Percentiles rank a stretch among this genome's conserved stretches.
Evolutionary conservation across 148 eudicot genomes (phyloP).

Genomic region (Pharnaceum exiguum): DNA sequence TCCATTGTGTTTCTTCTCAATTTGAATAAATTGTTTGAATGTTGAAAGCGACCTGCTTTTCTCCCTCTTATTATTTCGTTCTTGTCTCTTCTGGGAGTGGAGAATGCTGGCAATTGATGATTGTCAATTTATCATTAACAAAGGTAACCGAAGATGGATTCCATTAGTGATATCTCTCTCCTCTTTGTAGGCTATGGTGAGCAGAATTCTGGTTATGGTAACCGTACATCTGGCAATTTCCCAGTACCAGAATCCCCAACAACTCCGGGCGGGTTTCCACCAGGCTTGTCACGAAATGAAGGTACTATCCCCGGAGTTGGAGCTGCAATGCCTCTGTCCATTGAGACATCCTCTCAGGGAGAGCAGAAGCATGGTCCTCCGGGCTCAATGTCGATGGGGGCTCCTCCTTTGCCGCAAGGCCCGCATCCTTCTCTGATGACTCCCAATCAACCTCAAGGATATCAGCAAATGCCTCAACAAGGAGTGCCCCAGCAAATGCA

Average conservation of each 20-base stretch:
- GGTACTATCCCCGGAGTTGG: constrained; percentile 98
- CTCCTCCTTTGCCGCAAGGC: constrained; percentile 97
- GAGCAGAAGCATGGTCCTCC: constrained; percentile 57
- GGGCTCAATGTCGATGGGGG: constrained; percentile 57
- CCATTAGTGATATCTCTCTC: neutral
- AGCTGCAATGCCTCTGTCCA: constrained; percentile 81
- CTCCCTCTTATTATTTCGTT: no score
- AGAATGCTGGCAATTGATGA: no score
- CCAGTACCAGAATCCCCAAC: constrained; percentile 55
- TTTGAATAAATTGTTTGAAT: no score
- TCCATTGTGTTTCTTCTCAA: no score
- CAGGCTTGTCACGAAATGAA: constrained; percentile 81
- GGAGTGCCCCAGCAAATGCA: constrained; percentile 59
- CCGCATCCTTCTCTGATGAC: constrained; percentile 86
- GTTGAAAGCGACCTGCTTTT: no score
- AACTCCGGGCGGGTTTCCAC: constrained; percentile 79
- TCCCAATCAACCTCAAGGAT: constrained; percentile 59
- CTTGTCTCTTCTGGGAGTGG: no score
- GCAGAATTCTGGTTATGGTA: constrained; percentile 54
- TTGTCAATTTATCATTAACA: neutral
- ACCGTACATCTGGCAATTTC: constrained; percentile 61
- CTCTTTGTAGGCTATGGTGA: constrained; percentile 74
- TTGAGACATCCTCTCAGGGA: constrained; percentile 67
- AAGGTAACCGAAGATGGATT: neutral
- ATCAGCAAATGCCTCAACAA: constrained; percentile 72